These are phyloP conservation scores for Pedinophyceae sp. DNA, from an alignment of 139 green algal species.

Conservation along the genomic window DNA sequence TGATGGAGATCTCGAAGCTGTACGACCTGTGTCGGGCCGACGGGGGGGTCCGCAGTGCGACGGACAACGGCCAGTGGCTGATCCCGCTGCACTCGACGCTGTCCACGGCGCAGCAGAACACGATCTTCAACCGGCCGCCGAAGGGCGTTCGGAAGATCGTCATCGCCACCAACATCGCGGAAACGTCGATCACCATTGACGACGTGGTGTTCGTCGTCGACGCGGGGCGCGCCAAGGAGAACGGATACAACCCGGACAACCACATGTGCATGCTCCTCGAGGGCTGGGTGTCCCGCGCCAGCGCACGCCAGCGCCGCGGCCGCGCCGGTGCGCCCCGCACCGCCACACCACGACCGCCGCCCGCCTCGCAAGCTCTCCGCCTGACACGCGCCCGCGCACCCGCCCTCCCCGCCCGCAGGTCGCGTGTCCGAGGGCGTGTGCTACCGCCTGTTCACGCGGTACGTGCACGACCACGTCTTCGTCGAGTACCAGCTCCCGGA, in stretches of 20 bases:
- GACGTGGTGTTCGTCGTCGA: conserved; percentile 31
- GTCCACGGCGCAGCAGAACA: conserved; percentile 15
- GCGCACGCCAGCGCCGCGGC: conserved; percentile 19
- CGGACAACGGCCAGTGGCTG: conserved; percentile 4
- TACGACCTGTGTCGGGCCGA: neutral
- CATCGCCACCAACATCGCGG: conserved; percentile 38
- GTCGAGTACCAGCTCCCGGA: conserved; percentile 9
- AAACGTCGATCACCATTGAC: conserved; percentile 43
- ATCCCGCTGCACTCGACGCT: conserved; percentile 17
- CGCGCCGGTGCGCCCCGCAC: too few relatives aligned
- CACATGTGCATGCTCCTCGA: conserved; percentile 9
- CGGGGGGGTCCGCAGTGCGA: neutral
- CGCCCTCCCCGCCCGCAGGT: conserved; percentile 22
- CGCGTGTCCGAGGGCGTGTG: conserved; percentile 24
- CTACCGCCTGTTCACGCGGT: conserved; percentile 17
- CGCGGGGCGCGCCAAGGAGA: conserved; percentile 26
- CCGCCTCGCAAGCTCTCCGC: conserved; percentile 12
- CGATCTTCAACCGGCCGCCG: conserved; percentile 22
- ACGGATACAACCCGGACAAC: conserved; percentile 8
- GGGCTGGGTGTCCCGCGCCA: conserved; percentile 18
- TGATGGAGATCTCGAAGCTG: conserved; percentile 11
- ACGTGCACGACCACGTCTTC: conserved; percentile 3
- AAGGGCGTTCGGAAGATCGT: conserved; percentile 32
- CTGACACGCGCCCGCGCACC: conserved; percentile 16
- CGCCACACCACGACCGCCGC: conserved; percentile 3